Base-by-base conservation (phyloP, 768 basidiomycete genomes). In the Pholiota microspora region DNA sequence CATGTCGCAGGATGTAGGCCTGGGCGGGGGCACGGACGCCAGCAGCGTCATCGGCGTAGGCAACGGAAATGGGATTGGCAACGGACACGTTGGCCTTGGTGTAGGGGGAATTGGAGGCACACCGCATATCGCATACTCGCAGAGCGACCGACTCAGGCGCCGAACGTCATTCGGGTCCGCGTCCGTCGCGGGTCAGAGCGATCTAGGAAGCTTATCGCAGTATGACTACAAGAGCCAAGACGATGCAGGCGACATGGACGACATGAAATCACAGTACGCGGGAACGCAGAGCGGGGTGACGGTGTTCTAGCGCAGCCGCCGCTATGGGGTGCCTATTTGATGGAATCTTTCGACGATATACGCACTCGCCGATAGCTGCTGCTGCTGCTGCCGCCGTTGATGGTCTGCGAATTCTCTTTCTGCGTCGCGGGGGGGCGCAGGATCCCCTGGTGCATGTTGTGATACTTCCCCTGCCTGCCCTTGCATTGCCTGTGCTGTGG, bases 141-240 rank as follows among this genome's bases (percentile, higher is more conserved):
- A 99, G 69, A 94, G 90, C 49, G 95, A 98, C 65, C 80, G 96
- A 34, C 77, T 97, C 52, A 79, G 86, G 27, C 80, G 90, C 49
- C 82, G 91, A 23, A 73, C 85, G 16, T 92, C 91, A 42, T 89
- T 92, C 65, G 79, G 79, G 1, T 74, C 73, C 45, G 81, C 87
- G 15, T 88, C 85, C 27, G 83, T 88, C 29, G 76, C 89, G 7
- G 90, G 89, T 9, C 76, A 82, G 28, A 88, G 86, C 52, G 92
- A 93, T 62, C 71, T 89, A 64, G 92, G 89, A 40, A 90, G 89
- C 67, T 66, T 91, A 58, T 88, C 88, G 35, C 83, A 82, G 64
- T 82, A 92, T 64, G 81, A 83, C 59, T 94, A 94, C 73, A 94
- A 94, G 83, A 92, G 90, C 64, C 92, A 93, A 68, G 92, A 93